Conservation (phyloP, 2,329 filamentous ascomycete genomes). For the Fusarium sp. region DNA sequence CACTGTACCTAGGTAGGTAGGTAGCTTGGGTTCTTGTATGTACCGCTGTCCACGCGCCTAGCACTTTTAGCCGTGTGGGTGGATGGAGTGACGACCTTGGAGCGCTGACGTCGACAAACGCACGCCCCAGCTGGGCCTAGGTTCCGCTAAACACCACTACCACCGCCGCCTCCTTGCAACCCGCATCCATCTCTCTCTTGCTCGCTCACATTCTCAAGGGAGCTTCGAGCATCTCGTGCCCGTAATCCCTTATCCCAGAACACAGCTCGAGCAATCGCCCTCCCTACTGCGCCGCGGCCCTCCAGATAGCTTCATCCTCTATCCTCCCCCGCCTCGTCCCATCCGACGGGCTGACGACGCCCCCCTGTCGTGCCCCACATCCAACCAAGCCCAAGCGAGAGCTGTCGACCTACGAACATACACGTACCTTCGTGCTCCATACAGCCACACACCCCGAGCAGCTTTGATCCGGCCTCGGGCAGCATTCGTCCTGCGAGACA, state of each 20-base stretch:
- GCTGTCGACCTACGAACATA: constrained; percentile 46
- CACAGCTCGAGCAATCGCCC: constrained; percentile 32
- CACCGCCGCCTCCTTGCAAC: constrained; percentile 50
- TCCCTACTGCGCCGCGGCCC: constrained; percentile 40
- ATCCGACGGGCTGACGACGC: constrained; percentile 51
- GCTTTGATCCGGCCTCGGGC: constrained; percentile 49
- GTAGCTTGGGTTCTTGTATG: constrained; percentile 13
- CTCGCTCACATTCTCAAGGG: constrained; percentile 38
- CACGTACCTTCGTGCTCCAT: constrained; percentile 43
- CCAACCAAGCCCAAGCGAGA: constrained; percentile 48
- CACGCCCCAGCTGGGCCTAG: constrained; percentile 54
- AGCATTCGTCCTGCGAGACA: constrained; percentile 49
- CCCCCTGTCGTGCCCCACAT: constrained; percentile 52
- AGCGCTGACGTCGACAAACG: constrained; percentile 67
- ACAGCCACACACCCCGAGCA: constrained; percentile 47
- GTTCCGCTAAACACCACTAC: constrained; percentile 52
- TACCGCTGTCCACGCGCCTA: constrained; percentile 31
- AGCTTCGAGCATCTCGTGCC: constrained; percentile 26
- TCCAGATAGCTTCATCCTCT: constrained; percentile 27
- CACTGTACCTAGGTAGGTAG: constrained; percentile 5
- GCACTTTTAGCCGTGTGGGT: constrained; percentile 41
- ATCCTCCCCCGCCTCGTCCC: constrained; percentile 43
- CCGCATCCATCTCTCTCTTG: constrained; percentile 41
- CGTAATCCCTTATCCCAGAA: constrained; percentile 22
- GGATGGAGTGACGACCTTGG: constrained; percentile 44